phyloP scores from a whole-genome alignment of 2,329 filamentous ascomycete genomes.

The Fusarium graminum region DNA sequence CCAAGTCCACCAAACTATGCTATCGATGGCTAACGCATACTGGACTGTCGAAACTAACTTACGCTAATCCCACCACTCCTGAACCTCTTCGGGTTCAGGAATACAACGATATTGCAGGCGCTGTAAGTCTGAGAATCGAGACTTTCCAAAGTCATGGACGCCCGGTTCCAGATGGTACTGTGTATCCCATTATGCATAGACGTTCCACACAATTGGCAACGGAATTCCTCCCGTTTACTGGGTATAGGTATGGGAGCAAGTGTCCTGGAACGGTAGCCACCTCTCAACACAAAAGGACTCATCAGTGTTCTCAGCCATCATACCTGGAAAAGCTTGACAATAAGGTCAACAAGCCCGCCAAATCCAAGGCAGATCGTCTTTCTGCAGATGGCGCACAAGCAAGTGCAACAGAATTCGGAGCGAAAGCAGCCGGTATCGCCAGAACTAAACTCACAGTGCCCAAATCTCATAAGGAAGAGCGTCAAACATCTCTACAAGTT shows the following conservation, averaged over 20 bases:
- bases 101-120: slow-evolving; percentile 33
- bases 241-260: slow-evolving; percentile 39
- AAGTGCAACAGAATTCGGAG: not conserved
- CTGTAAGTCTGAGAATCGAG: slow-evolving; percentile 42
- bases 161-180: slow-evolving; percentile 19
- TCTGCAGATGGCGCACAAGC: not conserved
- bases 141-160: slow-evolving; percentile 9
- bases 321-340: not conserved
- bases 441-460: not conserved
- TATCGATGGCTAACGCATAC: slow-evolving; percentile 50
- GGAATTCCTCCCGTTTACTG: slow-evolving; percentile 33
- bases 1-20: slow-evolving; percentile 20
- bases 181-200: slow-evolving; percentile 9
- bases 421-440: not conserved
- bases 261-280: slow-evolving; percentile 7
- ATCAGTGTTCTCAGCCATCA: not conserved
- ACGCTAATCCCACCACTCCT: slow-evolving; percentile 24
- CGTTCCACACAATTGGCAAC: not conserved
- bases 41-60: slow-evolving; percentile 47
- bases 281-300: not conserved
- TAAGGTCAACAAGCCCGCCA: not conserved
- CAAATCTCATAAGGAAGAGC: not conserved
- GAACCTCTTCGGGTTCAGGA: slow-evolving; percentile 23
- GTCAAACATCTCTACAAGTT: not conserved
- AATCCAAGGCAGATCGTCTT: not conserved